Evolutionary conservation across 2,329 filamentous ascomycete genomes (phyloP).

Genomic region (Aspergillus costaricaensis): DNA sequence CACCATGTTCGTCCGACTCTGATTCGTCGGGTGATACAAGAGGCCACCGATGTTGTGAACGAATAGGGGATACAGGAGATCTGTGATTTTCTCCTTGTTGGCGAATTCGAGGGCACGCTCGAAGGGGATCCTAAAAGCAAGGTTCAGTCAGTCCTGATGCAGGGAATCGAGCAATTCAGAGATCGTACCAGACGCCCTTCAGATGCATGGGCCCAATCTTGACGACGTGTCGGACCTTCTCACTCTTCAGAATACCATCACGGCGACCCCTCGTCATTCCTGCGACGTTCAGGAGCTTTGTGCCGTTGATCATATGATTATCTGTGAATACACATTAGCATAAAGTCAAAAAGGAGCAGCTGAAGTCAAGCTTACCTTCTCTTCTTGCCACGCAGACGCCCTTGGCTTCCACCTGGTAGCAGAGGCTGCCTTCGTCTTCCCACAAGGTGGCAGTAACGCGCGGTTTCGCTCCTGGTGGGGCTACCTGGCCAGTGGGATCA

Average conservation of each 20-base stretch:
- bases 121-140: constrained; percentile 79
- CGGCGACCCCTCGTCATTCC: constrained; percentile 95
- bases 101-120: constrained; percentile 97
- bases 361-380: constrained; percentile 66
- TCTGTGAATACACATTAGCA: constrained; percentile 55
- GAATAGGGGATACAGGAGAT: constrained; percentile 90
- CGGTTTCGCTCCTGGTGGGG: constrained; percentile 92
- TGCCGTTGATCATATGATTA: constrained; percentile 99
- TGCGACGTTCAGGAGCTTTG: constrained; percentile 93
- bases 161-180: too few relatives aligned
- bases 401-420: constrained; percentile 95
- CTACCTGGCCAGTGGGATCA: constrained; percentile 89
- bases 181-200: constrained; percentile 88
- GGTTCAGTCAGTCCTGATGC: constrained; percentile 13
- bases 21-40: constrained; percentile 85
- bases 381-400: constrained; percentile 93
- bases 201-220: constrained; percentile 99
- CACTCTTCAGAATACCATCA: constrained; percentile 96
- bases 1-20: constrained; percentile 76
- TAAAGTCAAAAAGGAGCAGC: not conserved
- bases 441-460: constrained; percentile 93
- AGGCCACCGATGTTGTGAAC: constrained; percentile 95
- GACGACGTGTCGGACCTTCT: constrained; percentile 94
- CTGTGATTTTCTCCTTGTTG: constrained; percentile 99
- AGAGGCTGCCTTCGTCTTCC: constrained; percentile 97